Base-by-base conservation (phyloP, 2,329 filamentous ascomycete species). In the Colletotrichum sp. region DNA sequence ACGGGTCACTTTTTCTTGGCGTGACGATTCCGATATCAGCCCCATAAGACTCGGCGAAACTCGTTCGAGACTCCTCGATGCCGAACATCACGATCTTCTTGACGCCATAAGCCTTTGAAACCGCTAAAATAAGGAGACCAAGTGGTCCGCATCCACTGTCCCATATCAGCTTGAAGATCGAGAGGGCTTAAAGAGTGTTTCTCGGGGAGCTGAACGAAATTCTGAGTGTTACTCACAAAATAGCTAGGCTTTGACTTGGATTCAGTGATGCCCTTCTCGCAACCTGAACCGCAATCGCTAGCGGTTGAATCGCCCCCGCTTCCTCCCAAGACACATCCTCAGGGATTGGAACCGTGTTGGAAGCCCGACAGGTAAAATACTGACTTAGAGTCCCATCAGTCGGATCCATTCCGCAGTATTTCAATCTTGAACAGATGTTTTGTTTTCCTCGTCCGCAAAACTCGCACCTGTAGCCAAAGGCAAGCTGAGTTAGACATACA, bases 151-250 rank as follows among this genome's bases (percentile, higher is more conserved):
- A 57, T 2, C 54, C 54, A 29, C 54, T 57, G 54, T 27, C 7
- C 0, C 21, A 13, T 3, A 8, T 29, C 16, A 57, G 54, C 15
- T 3, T 18, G 3, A 57, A 57, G 11, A 7, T 1, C 2, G 9
- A 47, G 5, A 13, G 4, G 11, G 43, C 18, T 4, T 3, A 2
- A n/a, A 13, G 0, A 21, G 6, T 13, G n/a, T 47, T 47, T 47
- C 6, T n/a, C 0, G 43, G 2, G 18, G 43, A 1, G 3, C n/a
- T 47, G 11, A 18, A 0, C 0, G 3, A 3, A 5, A 0, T 0
- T 0, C 8, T 13, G 8, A 0, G 24, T 29, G 18, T 57, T 0
- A 57, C 54, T 24, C 0, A 57, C 54, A 57, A 57, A 29, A 57
- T 29, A 24, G 54, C 54, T 2, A 57, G 54, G 54, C 24, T 57